phyloP scores from a whole-genome alignment of 2,329 filamentous ascomycete genomes.

The Emydomyces testavorans region DNA sequence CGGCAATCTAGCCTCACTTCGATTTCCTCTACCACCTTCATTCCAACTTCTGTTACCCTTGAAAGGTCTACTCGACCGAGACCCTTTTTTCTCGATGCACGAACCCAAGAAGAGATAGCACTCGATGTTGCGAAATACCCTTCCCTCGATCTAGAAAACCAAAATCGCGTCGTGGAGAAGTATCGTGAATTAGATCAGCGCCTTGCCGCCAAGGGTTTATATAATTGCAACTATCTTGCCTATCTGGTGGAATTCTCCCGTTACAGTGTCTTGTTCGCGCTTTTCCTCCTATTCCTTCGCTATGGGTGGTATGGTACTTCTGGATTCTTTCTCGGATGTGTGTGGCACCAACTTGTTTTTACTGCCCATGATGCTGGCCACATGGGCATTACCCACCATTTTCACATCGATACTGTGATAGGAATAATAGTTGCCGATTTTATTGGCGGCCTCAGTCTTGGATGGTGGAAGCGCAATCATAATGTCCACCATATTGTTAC shows the following conservation, averaged over 20 bases:
- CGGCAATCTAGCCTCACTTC: constrained; percentile 26
- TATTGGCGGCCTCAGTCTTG: constrained; percentile 74
- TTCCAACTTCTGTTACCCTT: constrained; percentile 11
- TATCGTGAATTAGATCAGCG: constrained; percentile 67
- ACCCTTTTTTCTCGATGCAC: constrained; percentile 56
- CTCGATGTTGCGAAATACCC: constrained; percentile 75
- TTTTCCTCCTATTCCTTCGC: constrained; percentile 51
- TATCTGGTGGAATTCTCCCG: constrained; percentile 65
- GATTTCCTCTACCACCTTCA: constrained; percentile 20
- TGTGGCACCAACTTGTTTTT: constrained; percentile 95
- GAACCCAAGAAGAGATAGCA: constrained; percentile 62
- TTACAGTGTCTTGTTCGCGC: constrained; percentile 55
- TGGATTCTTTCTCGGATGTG: constrained; percentile 61
- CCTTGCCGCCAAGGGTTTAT: constrained; percentile 64
- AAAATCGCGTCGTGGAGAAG: constrained; percentile 63
- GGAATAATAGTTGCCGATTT: constrained; percentile 87
- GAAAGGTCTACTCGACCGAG: constrained; percentile 25
- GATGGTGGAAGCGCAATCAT: constrained; percentile 96
- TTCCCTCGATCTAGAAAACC: constrained; percentile 58
- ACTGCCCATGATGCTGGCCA: constrained; percentile 90
- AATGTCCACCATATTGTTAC: constrained; percentile 97
- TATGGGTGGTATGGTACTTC: constrained; percentile 57
- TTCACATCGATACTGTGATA: constrained; percentile 68
- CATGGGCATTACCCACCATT: constrained; percentile 93
- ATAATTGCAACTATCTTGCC: constrained; percentile 68